Conservation (phyloP, 345 rosid genomes). For the Rhodamnia rubescens region DNA sequence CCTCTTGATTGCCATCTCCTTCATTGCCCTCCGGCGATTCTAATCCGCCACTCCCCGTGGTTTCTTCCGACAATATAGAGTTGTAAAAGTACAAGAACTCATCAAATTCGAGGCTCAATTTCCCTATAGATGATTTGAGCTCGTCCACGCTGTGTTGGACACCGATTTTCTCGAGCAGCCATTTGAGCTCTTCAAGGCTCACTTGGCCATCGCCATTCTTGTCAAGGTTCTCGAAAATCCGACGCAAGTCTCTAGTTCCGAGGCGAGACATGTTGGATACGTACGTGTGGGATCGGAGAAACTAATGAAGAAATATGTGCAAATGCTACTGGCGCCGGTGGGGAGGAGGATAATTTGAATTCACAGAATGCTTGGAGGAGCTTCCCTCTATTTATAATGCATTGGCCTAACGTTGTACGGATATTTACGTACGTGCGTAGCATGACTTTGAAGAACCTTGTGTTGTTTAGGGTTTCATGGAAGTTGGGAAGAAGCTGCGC, state of each 20-base stretch:
- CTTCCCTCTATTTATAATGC: background rate
- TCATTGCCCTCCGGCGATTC: background rate
- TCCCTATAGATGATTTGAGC: slow-evolving; percentile 49
- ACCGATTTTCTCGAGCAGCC: slow-evolving; percentile 55
- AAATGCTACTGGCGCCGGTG: background rate
- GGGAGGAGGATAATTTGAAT: background rate
- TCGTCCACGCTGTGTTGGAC: slow-evolving; percentile 24
- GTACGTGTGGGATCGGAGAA: background rate
- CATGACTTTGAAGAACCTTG: background rate
- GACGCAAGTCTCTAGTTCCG: slow-evolving; percentile 26
- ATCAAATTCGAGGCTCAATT: slow-evolving; percentile 33
- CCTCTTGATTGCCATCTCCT: background rate
- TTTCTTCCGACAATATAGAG: slow-evolving; percentile 12
- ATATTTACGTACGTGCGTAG: background rate
- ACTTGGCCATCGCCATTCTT: slow-evolving; percentile 56
- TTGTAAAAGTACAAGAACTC: slow-evolving; percentile 55
- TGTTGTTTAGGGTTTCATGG: background rate
- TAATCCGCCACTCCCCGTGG: background rate
- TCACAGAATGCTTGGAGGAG: background rate
- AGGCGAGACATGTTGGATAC: slow-evolving; percentile 19
- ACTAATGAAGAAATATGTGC: background rate
- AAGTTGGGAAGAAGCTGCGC: background rate
- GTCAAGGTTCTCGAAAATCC: slow-evolving; percentile 63
- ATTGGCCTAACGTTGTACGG: background rate
- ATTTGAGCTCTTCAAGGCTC: slow-evolving; percentile 55